Base-by-base conservation (phyloP, 495 filamentous ascomycete genomes). In the Collariella sp. region DNA sequence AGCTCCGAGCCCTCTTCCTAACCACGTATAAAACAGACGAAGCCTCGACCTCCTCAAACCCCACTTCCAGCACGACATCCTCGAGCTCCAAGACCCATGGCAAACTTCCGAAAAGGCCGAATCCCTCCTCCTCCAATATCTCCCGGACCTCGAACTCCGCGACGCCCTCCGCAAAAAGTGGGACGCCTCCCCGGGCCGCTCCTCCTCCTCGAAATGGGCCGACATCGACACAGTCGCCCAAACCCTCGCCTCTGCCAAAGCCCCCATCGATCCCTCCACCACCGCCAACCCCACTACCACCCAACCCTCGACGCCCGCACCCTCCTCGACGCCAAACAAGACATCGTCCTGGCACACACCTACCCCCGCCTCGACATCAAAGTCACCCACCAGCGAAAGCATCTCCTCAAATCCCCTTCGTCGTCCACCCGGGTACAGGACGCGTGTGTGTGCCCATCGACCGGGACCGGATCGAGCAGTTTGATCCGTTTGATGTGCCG, bases 351-450 rank as follows among this genome's bases (percentile, higher is more conserved):
- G 23, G 94, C 97, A 70, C 96, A 97, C 70, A 95, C 93, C 5
- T 98, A 98, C 68, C 94, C 93, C n/a, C 83, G 93, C 10, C 83
- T 98, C 46, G 93, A 98, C 76, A 88, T 89, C 51, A 89, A 95
- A 60, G 93, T 98, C 61, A 89, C 86, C 62, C 96, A 96, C 73
- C 94, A 96, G 64, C 82, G 95, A 67, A 97, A 94, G 73, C 93
- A 98, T 78, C 79, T 98, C 75, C 80, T 98, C 42, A 98, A 98
- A 65, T 87, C 82, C 56, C 93, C 3, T 98, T 98, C 60, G 91
- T 95, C 52, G 83, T 98, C 29, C 93, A 98, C 73, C 93, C 93
- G 0, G 88, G 87, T 6, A 98, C 94, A 1, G 94, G 91, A 0
- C 73, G 90, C 48, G 85, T 98, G 19, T 98, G 93, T 72, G 94